Base-by-base conservation (phyloP, 2,329 filamentous ascomycete genomes). In the Magnaporthales sp. region DNA sequence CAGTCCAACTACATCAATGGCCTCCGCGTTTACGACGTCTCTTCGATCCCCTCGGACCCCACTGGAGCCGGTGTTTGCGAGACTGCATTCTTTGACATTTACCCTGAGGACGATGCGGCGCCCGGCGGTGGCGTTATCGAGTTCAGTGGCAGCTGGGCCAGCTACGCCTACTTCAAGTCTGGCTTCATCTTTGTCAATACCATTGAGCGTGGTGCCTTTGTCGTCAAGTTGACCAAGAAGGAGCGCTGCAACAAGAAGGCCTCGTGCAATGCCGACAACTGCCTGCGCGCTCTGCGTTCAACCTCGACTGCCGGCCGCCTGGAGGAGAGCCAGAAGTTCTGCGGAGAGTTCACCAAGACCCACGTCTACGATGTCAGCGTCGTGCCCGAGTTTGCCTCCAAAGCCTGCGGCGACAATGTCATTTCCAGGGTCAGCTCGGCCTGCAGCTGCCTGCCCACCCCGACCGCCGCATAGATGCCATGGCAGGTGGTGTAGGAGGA, bases 1-100 rank as follows among this genome's bases (percentile, higher is more conserved):
- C 80, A 83, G 72, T 77, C 77, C 69, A 81, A 81, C 74, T 83
- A 82, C 68, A 79, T 76, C n/a, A 71, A 75, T 29, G 81, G 80
- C 22, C 70, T 83, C 15, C 76, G 74, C 64, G 71, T 77, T 7
- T 69, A 75, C 26, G 76, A 78, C 30, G 66, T 78, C 13, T 72
- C 73, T 0, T 75, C 73, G 0, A 71, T 78, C 2, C 71, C 72
- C 13, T 66, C 67, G 29, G 75, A 77, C 51, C 75, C 75, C 1
- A 78, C 77, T 1, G 81, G 81, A 13, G 74, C 71, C 15, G 71
- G 71, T 2, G 76, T 83, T 65, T 76, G 77, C 69, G 77, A 82
- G 70, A 77, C 79, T 7, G 81, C 75, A 0, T 82, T 75, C 73
- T 83, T 83, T 68, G 81, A 83, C 67, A 76, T 78, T 64, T 77